Evolutionary conservation across 2,329 filamentous ascomycete genomes (phyloP).

Genomic region (Rhinocladiella similis): DNA sequence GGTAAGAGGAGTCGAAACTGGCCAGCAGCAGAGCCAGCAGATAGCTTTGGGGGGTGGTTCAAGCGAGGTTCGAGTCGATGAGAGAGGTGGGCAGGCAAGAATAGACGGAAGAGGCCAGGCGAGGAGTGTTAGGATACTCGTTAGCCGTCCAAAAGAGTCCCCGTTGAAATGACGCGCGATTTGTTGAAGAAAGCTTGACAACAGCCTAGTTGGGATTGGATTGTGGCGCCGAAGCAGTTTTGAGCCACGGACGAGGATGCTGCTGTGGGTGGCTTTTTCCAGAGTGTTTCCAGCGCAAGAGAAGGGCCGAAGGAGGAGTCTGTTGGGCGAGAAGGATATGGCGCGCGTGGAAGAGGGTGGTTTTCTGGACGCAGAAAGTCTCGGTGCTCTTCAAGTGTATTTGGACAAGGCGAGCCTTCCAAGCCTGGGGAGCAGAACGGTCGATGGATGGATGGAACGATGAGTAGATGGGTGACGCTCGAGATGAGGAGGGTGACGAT

Average conservation of each 20-base stretch:
- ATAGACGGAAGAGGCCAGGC: constrained; percentile 1
- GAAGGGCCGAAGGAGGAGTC: neutral
- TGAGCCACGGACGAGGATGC: neutral
- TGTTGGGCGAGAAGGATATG: too few relatives aligned
- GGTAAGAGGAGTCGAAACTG: neutral
- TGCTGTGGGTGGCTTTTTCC: too few relatives aligned
- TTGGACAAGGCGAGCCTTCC: too few relatives aligned
- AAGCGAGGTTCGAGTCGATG: constrained; percentile 4
- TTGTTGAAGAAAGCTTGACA: neutral
- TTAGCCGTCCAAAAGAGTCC: neutral
- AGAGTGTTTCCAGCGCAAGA: too few relatives aligned
- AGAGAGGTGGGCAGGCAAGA: constrained; percentile 8
- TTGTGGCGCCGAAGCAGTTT: neutral
- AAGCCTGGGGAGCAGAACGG: too few relatives aligned
- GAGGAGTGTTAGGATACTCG: neutral
- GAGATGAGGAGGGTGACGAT: neutral
- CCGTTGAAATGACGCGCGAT: constrained; percentile 20
- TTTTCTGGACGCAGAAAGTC: too few relatives aligned
- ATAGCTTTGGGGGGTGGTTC: neutral
- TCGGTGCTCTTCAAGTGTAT: too few relatives aligned
- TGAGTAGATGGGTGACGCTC: neutral
- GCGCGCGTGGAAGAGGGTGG: too few relatives aligned
- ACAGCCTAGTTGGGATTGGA: neutral
- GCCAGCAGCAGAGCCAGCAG: constrained; percentile 1
- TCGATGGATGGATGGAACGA: too few relatives aligned